These are phyloP conservation scores for Porcisia hertigi DNA, from an alignment of 208 protist genomes.

Conservation along the genomic window DNA sequence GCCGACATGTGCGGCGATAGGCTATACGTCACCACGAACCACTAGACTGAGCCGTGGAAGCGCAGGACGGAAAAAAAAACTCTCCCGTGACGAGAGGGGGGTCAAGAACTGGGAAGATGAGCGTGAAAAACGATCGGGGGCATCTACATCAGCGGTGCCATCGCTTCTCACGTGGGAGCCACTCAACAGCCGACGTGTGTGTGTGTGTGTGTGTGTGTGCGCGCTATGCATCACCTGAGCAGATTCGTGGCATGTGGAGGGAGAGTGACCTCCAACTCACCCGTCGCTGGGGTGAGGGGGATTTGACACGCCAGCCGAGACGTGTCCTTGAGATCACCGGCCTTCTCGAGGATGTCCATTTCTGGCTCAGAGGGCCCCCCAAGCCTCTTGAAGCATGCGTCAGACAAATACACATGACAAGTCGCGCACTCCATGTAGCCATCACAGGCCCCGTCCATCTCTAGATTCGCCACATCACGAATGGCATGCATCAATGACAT, in stretches of 20 bases:
- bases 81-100: no score
- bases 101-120: no score
- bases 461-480: slow-evolving; percentile 89
- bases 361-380: slow-evolving; percentile 77
- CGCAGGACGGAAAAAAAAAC: no score
- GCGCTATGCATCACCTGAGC: slow-evolving; percentile 17
- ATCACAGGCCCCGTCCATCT: slow-evolving; percentile 95
- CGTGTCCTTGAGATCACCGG: slow-evolving; percentile 54
- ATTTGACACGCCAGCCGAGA: slow-evolving; percentile 86
- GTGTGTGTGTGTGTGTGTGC: not conserved
- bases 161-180: no score
- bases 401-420: slow-evolving; percentile 93
- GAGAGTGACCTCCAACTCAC: slow-evolving; percentile 61
- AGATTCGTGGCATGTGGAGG: slow-evolving; percentile 59
- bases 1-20: no score
- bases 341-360: slow-evolving; percentile 80
- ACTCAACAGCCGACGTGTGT: no score
- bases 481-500: slow-evolving; percentile 87
- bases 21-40: no score
- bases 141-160: no score
- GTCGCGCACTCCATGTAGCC: slow-evolving; percentile 94
- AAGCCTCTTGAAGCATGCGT: slow-evolving; percentile 79
- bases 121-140: no score
- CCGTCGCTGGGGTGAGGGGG: slow-evolving; percentile 47
- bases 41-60: no score